phyloP scores from a whole-genome alignment of 805 yeast genomes.

The Saccharomycopsis synnaedendra region DNA sequence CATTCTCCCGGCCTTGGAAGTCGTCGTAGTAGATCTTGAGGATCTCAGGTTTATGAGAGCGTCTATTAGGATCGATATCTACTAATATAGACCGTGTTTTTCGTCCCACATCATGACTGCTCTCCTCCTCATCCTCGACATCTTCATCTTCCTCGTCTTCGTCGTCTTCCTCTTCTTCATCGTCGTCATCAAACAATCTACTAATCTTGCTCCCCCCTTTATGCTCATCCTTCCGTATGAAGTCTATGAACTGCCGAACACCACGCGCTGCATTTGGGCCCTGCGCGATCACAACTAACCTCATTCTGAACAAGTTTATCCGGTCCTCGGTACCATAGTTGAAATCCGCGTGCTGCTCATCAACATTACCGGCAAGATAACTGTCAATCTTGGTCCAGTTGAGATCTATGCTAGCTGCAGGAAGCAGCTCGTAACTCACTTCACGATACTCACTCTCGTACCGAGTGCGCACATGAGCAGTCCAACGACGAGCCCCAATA shows the following conservation, averaged over 20 bases:
- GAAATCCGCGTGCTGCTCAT: conserved; percentile 39
- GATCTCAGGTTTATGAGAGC: conserved; percentile 69
- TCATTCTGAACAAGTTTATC: conserved; percentile 50
- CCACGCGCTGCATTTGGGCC: not conserved
- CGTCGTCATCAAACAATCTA: too few species aligned
- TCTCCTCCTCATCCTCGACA: not conserved
- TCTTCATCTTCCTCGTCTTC: not conserved
- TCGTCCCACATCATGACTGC: conserved; percentile 18
- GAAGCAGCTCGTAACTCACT: conserved; percentile 44
- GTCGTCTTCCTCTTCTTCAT: not conserved
- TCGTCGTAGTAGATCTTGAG: conserved; percentile 76
- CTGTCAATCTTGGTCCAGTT: conserved; percentile 95
- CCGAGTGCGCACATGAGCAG: conserved; percentile 60
- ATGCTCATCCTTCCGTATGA: conserved; percentile 9
- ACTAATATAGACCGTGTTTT: conserved; percentile 56
- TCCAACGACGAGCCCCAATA: conserved; percentile 21
- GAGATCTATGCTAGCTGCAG: conserved; percentile 39
- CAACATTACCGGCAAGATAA: conserved; percentile 72
- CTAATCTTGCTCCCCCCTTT: not conserved
- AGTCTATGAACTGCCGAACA: conserved; percentile 5
- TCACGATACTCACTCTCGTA: conserved; percentile 58
- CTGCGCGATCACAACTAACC: conserved; percentile 52
- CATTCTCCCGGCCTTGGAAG: not conserved
- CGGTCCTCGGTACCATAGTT: conserved; percentile 31
- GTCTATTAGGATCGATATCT: conserved; percentile 63